These are phyloP conservation scores for Musa balbisiana DNA, from an alignment of 202 grass and related monocot genomes.

Conservation along the genomic window DNA sequence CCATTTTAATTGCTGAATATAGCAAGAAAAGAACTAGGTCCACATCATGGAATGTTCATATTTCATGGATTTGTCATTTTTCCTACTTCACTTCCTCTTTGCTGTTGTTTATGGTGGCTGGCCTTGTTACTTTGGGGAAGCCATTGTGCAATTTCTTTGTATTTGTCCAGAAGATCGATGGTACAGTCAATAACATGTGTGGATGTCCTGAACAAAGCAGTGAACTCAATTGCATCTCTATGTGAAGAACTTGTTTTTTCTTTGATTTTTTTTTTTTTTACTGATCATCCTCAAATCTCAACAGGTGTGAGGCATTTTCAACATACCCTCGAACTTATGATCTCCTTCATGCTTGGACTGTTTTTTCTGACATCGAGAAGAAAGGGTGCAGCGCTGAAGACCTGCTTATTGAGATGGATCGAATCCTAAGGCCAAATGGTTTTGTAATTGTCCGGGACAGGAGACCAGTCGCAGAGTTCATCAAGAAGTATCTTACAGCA, in stretches of 20 bases:
- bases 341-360: constrained; percentile 97
- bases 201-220: no score
- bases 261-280: not conserved
- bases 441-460: constrained; percentile 83
- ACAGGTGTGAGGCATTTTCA: constrained; percentile 93
- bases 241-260: not conserved
- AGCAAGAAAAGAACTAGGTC: no score
- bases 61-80: no score
- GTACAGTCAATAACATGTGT: no score
- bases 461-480: constrained; percentile 47
- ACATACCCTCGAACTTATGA: constrained; percentile 98
- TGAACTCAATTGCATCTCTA: not conserved
- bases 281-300: not conserved
- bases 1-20: no score
- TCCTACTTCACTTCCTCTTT: no score
- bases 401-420: constrained; percentile 89
- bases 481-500: constrained; percentile 65
- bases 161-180: no score
- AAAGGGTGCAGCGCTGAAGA: constrained; percentile 90
- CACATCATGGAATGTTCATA: no score
- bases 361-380: constrained; percentile 89
- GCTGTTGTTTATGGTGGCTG: no score
- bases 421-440: constrained; percentile 74
- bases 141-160: no score
- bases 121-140: no score